Evolutionary conservation across 495 filamentous ascomycete species (phyloP), one percentile per base, ranked within the genome.

Genomic region (Penicillium dipodomyicola): DNA sequence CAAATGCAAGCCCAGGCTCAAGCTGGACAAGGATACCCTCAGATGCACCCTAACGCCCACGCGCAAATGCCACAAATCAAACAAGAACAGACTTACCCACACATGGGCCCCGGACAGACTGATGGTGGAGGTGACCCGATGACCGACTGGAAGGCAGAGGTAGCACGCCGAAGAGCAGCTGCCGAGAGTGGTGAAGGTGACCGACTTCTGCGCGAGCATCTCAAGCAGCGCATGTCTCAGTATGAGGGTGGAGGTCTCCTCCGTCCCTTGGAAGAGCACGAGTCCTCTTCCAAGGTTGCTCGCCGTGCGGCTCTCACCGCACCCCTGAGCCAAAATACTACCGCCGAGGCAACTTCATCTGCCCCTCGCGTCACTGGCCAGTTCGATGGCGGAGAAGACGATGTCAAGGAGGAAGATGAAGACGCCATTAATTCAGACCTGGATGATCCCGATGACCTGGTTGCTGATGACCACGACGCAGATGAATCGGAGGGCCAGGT

Each of bases 401-500:
- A 76, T 33, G 73, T 77, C 22, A 84, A 87, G 57, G 87, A 90
- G 47, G 83, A 85, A 29, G 93, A 97, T 60, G 91, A 95, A 61
- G 92, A 98, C 72, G 94, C 94, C 0, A 99, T 99, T 76, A 99
- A 99, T 69, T 97, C 95, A 0, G 94, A 97, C 65, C 84, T 99
- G 3, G 94, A 98, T 67, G 94, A 99, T 65, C 86, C 94, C 0
- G 91, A 96, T 54, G 94, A 98, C 48, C 84, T 87, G 14, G 74
- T 84, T 11, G 85, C 87, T 45, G 85, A 90, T 10, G 87, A 89
- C 14, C 71, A 74, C n/a, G 88, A 92, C 22, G 86, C 82, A 23
- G 92, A 97, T 40, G 92, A 96, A 52, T 87, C 92, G 17, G 80
- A 80, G 5, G 84, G 84, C 2, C 87, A 95, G 58, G 90, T 94